Conservation (phyloP, 805 yeast genomes). For the Kuraishia borneana region DNA sequence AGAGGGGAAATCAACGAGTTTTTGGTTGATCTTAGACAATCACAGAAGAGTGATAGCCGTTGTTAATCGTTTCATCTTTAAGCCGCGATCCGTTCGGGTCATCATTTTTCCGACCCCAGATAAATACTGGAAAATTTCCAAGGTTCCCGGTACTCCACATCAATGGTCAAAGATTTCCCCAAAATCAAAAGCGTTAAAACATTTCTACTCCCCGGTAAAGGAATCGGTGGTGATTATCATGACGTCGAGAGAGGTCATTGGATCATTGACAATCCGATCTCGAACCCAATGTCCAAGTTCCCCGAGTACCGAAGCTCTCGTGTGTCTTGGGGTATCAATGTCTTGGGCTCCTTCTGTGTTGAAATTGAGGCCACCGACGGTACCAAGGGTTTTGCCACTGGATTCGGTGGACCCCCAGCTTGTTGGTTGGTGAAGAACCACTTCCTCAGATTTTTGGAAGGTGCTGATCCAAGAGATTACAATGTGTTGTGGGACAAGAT, state of each 20-base stretch:
- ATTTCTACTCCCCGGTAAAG: conserved; percentile 29
- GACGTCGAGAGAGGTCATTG: conserved; percentile 37
- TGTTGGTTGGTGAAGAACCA: conserved; percentile 36
- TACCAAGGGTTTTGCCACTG: conserved; percentile 38
- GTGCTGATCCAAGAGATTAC: conserved; percentile 35
- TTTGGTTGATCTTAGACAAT: conserved; percentile 16
- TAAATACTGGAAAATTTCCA: too few relatives aligned
- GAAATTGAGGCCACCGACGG: conserved; percentile 38
- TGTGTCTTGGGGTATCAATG: conserved; percentile 40
- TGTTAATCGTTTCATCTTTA: conserved; percentile 3
- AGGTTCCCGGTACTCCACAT: neutral
- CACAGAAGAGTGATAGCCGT: conserved; percentile 11
- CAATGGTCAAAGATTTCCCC: conserved; percentile 25
- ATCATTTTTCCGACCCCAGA: neutral
- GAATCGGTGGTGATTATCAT: conserved; percentile 41
- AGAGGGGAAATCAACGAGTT: conserved; percentile 16
- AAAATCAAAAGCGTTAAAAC: conserved; percentile 30
- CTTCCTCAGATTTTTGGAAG: conserved; percentile 32
- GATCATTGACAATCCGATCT: conserved; percentile 33
- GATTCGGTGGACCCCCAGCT: conserved; percentile 40
- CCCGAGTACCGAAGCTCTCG: conserved; percentile 31
- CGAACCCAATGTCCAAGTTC: conserved; percentile 39
- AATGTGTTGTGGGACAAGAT: conserved; percentile 36
- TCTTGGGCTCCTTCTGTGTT: conserved; percentile 36
- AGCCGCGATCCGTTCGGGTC: neutral